Evolutionary conservation across 305 asterid genomes (phyloP).

Genomic region (Rubia occidens): DNA sequence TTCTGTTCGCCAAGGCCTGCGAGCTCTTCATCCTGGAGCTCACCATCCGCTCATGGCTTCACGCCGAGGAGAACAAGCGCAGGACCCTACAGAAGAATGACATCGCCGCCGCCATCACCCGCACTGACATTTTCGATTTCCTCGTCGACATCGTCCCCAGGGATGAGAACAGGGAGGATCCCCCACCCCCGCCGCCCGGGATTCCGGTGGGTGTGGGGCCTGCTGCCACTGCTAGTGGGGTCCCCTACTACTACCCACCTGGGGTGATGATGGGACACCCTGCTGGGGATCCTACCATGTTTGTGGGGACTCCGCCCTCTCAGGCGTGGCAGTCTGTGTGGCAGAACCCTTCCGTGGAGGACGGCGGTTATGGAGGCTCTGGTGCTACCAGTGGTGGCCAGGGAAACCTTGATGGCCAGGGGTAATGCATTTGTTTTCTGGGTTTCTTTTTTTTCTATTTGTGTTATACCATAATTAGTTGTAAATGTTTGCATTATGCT

Average conservation of each 20-base stretch:
- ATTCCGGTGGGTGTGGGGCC: conserved; percentile 41
- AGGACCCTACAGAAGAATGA: conserved; percentile 86
- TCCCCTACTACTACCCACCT: conserved; percentile 60
- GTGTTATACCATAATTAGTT: not conserved
- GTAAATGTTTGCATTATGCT: not conserved
- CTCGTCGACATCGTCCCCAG: conserved; percentile 83
- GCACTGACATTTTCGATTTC: conserved; percentile 81
- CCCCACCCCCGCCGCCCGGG: conserved; percentile 31
- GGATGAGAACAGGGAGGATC: conserved; percentile 82
- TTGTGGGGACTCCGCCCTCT: conserved; percentile 55
- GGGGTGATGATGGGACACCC: conserved; percentile 54
- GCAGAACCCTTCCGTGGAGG: conserved; percentile 47
- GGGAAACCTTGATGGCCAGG: conserved; percentile 63
- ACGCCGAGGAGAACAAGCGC: conserved; percentile 95
- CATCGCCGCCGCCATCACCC: conserved; percentile 80
- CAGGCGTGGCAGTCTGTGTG: conserved; percentile 85
- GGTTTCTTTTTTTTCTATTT: not conserved
- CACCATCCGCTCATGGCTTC: conserved; percentile 89
- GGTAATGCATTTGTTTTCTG: conserved; percentile 24
- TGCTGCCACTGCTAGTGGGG: conserved; percentile 47
- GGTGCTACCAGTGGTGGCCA: conserved; percentile 36
- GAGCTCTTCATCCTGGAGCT: conserved; percentile 91
- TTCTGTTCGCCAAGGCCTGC: conserved; percentile 87
- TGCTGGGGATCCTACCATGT: conserved; percentile 54
- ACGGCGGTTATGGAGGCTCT: conserved; percentile 39